These are phyloP conservation scores for Ganoderma leucocontextum DNA, from an alignment of 1,284 basidiomycete genomes.

Conservation along the genomic window DNA sequence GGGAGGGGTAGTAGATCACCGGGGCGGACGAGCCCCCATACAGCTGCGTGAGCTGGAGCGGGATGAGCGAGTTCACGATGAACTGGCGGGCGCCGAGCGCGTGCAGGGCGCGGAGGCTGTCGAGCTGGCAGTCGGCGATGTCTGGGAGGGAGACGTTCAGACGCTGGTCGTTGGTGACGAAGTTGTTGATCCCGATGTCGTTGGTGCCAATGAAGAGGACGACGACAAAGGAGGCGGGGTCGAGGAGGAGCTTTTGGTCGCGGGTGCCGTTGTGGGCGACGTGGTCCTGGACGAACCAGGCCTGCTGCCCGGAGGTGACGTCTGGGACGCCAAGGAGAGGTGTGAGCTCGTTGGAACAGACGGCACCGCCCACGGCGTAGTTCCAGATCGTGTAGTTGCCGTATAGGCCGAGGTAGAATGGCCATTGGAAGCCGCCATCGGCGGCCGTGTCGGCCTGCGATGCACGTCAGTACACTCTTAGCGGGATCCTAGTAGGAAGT, in stretches of 20 bases:
- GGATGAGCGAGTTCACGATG: conserved; percentile 23
- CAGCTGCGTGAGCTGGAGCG: conserved; percentile 16
- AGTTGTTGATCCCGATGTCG: conserved; percentile 20
- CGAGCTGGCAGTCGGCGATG: conserved; percentile 20
- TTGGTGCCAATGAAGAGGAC: conserved; percentile 19
- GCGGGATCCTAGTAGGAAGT: not conserved
- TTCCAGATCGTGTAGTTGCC: conserved; percentile 22
- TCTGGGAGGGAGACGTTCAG: conserved; percentile 10
- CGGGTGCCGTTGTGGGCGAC: conserved; percentile 15
- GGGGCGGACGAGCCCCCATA: conserved; percentile 13
- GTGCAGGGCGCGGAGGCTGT: conserved; percentile 15
- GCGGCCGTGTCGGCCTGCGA: conserved; percentile 15
- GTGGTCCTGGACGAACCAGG: conserved; percentile 22
- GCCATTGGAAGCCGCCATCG: conserved; percentile 22
- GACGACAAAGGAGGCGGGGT: conserved; percentile 14
- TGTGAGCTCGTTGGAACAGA: conserved; percentile 17
- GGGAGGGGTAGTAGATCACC: conserved; percentile 15
- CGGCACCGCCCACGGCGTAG: conserved; percentile 19
- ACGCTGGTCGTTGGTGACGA: conserved; percentile 17
- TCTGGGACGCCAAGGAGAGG: conserved; percentile 17
- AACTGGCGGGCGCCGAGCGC: conserved; percentile 15
- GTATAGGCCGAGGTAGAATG: conserved; percentile 18
- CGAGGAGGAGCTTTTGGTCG: conserved; percentile 14
- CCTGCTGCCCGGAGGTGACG: conserved; percentile 14
- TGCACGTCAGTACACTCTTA: not conserved